Evolutionary conservation across 202 grass and related monocot genomes (phyloP).

Genomic region (Elaeis oleifera): DNA sequence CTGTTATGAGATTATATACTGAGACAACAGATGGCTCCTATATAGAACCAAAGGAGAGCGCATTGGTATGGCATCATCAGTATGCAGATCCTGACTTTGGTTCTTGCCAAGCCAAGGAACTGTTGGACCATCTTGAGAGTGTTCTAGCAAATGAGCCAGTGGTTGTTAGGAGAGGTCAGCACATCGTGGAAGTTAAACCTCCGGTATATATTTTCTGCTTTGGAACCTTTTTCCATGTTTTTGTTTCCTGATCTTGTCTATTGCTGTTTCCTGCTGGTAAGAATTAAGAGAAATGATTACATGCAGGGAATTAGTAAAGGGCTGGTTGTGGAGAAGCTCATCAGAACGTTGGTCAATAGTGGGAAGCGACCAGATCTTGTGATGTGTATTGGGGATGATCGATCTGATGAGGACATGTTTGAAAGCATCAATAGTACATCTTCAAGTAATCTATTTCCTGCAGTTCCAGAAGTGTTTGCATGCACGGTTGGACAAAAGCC

Average conservation of each 20-base stretch:
- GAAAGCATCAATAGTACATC: constrained; percentile 50
- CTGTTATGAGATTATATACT: constrained; percentile 61
- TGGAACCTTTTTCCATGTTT: too few species aligned
- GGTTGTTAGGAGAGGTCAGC: constrained; percentile 53
- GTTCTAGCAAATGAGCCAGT: constrained; percentile 74
- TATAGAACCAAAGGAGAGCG: constrained; percentile 65
- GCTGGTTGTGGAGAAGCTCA: constrained; percentile 46
- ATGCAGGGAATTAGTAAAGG: constrained; percentile 68
- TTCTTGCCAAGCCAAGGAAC: constrained; percentile 69
- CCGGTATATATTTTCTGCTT: constrained; percentile 35
- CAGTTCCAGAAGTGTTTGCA: constrained; percentile 54
- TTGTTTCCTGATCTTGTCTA: not conserved
- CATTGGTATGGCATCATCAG: constrained; percentile 74
- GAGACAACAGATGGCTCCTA: constrained; percentile 73
- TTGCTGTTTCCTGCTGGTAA: not conserved
- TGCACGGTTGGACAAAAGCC: constrained; percentile 88
- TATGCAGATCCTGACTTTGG: constrained; percentile 69
- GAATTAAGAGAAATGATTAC: not conserved
- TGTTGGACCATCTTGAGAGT: constrained; percentile 53
- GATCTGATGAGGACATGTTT: constrained; percentile 94
- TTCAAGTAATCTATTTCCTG: constrained; percentile 27
- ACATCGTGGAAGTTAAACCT: constrained; percentile 88
- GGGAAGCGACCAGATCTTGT: constrained; percentile 48
- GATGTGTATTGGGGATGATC: constrained; percentile 75
- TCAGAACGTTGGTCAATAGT: constrained; percentile 18